Evolutionary conservation across 768 basidiomycete species (phyloP).

Genomic region (Pleurotus tuber-regium): DNA sequence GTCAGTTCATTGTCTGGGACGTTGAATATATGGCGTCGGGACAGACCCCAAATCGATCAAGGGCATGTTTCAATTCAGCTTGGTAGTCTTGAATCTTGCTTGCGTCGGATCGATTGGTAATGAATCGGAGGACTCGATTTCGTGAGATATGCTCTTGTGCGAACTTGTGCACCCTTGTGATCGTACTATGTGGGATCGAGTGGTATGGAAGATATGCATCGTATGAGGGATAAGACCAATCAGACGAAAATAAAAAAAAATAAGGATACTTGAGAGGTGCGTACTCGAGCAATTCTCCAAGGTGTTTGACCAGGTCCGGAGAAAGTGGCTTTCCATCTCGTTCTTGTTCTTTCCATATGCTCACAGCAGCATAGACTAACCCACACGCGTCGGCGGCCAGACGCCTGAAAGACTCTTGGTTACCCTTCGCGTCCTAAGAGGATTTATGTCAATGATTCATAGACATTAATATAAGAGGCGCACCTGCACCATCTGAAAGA

Average conservation of each 20-base stretch:
- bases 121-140: constrained; percentile 6
- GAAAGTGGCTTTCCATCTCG: constrained; percentile 14
- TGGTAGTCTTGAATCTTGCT: constrained; percentile 19
- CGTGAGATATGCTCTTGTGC: constrained; percentile 11
- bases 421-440: constrained; percentile 21
- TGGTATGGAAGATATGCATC: too few relatives aligned
- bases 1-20: not conserved
- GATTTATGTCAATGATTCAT: not conserved
- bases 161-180: constrained; percentile 16
- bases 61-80: constrained; percentile 16
- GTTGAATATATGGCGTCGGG: too few relatives aligned
- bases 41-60: constrained; percentile 24
- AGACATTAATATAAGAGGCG: not conserved
- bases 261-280: not conserved
- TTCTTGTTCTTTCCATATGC: constrained; percentile 16
- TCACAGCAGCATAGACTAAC: constrained; percentile 18
- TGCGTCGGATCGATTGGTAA: constrained; percentile 15
- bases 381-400: constrained; percentile 23
- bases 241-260: not conserved
- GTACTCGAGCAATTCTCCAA: constrained; percentile 18
- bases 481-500: constrained; percentile 19
- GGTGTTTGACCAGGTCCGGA: constrained; percentile 11
- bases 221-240: too few relatives aligned
- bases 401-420: constrained; percentile 20
- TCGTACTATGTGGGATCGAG: too few relatives aligned